Evolutionary conservation across 1,139 yeast species (phyloP).

Genomic region (Yamadazyma trypodendri): DNA sequence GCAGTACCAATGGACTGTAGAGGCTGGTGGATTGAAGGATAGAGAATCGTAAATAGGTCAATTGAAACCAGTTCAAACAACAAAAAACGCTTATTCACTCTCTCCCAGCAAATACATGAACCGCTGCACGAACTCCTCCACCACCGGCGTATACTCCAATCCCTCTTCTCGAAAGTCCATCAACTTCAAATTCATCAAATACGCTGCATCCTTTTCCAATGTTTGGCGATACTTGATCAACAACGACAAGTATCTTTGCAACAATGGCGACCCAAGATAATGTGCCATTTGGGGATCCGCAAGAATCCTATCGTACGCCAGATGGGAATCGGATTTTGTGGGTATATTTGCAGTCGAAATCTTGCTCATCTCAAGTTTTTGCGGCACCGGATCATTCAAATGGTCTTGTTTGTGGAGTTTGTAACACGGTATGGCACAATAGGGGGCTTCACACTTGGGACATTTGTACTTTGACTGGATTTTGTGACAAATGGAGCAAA

Average conservation of each 20-base stretch:
- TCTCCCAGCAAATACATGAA: slow-evolving; percentile 13
- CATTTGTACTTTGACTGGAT: slow-evolving; percentile 56
- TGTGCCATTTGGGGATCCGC: slow-evolving; percentile 39
- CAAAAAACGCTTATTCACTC: not conserved
- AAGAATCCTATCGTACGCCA: slow-evolving; percentile 16
- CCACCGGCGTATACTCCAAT: slow-evolving; percentile 57
- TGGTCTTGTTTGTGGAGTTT: slow-evolving; percentile 24
- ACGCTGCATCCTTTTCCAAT: slow-evolving; percentile 43
- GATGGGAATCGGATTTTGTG: slow-evolving; percentile 3
- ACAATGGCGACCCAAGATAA: slow-evolving; percentile 9
- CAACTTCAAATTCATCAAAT: slow-evolving; percentile 59
- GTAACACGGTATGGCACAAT: slow-evolving; percentile 61
- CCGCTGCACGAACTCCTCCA: slow-evolving; percentile 56
- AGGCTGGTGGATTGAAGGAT: no score
- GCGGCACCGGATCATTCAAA: not conserved
- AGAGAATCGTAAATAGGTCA: no score
- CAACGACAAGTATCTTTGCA: slow-evolving; percentile 15
- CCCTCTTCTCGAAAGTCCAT: slow-evolving; percentile 64
- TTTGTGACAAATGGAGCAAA: slow-evolving; percentile 47
- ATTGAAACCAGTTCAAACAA: no score
- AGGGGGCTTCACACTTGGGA: slow-evolving; percentile 48
- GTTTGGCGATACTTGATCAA: slow-evolving; percentile 12
- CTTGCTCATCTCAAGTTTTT: not conserved
- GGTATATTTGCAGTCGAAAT: not conserved
- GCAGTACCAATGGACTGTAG: no score